Percentiles rank a stretch among this genome's conserved stretches.
These are phyloP conservation scores for Verticillium isaacii DNA, from an alignment of 2,329 filamentous ascomycete species.

Conservation along the genomic window DNA sequence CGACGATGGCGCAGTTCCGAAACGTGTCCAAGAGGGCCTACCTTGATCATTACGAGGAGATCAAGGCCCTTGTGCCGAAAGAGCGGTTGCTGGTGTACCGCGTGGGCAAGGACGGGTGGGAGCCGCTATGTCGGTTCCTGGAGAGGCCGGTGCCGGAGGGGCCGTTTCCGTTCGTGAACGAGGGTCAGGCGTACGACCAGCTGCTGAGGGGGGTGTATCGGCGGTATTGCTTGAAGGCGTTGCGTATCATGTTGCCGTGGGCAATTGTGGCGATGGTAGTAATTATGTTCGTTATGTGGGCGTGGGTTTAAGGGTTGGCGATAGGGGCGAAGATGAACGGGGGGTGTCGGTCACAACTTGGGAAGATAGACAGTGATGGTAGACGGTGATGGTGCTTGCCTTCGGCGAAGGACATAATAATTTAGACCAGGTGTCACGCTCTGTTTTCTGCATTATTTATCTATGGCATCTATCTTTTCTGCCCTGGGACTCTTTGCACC, in stretches of 20 bases:
- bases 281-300: background rate
- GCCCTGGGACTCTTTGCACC: too few species aligned
- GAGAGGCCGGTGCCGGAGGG: constrained; percentile 25
- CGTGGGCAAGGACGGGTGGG: constrained; percentile 30
- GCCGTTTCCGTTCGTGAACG: constrained; percentile 28
- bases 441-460: too few species aligned
- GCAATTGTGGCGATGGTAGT: background rate
- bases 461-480: too few species aligned
- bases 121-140: constrained; percentile 33
- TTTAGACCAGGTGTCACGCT: too few species aligned
- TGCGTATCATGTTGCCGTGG: background rate
- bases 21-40: background rate
- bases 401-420: too few species aligned
- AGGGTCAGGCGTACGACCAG: constrained; percentile 1
- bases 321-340: too few species aligned
- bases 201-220: background rate
- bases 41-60: constrained; percentile 4
- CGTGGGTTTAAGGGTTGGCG: background rate
- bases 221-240: background rate
- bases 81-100: constrained; percentile 27
- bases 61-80: constrained; percentile 5
- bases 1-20: background rate
- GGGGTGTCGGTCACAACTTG: too few species aligned
- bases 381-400: too few species aligned
- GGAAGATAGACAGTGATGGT: too few species aligned